These are phyloP conservation scores for Sugiyamaella floridensis DNA, from an alignment of 805 yeast species.

Conservation along the genomic window DNA sequence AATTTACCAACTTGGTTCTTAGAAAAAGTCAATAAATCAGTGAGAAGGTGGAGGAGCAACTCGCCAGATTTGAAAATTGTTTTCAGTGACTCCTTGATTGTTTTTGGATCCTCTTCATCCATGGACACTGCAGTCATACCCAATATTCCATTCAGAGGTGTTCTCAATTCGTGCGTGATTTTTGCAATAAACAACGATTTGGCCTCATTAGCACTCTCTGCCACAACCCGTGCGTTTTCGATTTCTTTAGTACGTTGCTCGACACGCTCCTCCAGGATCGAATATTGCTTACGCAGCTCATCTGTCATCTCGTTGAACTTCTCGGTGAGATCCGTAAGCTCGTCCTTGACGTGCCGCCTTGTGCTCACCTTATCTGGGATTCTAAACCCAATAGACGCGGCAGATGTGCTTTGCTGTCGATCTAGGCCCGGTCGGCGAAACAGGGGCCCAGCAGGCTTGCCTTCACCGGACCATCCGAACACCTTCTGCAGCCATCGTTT, in stretches of 20 bases:
- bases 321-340: conserved; percentile 74
- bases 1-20: conserved; percentile 82
- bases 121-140: conserved; percentile 94
- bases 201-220: conserved; percentile 94
- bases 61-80: conserved; percentile 90
- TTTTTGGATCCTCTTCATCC: conserved; percentile 66
- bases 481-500: neutral
- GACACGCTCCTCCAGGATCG: conserved; percentile 82
- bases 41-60: conserved; percentile 74
- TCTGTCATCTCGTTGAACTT: conserved; percentile 88
- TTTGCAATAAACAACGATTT: conserved; percentile 91
- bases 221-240: conserved; percentile 80
- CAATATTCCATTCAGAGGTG: conserved; percentile 91
- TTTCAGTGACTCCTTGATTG: conserved; percentile 67
- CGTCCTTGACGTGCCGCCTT: conserved; percentile 47
- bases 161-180: conserved; percentile 87
- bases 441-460: neutral
- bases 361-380: conserved; percentile 22
- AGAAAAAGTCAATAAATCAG: conserved; percentile 87
- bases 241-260: conserved; percentile 75
- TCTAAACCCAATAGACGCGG: conserved; percentile 12
- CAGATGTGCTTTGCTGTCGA: neutral
- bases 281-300: conserved; percentile 75
- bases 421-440: neutral
- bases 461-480: neutral